Percentiles rank a stretch among this genome's conserved stretches.
These are phyloP conservation scores for Logfia minima DNA, from an alignment of 129 eudicot species.

Conservation along the genomic window DNA sequence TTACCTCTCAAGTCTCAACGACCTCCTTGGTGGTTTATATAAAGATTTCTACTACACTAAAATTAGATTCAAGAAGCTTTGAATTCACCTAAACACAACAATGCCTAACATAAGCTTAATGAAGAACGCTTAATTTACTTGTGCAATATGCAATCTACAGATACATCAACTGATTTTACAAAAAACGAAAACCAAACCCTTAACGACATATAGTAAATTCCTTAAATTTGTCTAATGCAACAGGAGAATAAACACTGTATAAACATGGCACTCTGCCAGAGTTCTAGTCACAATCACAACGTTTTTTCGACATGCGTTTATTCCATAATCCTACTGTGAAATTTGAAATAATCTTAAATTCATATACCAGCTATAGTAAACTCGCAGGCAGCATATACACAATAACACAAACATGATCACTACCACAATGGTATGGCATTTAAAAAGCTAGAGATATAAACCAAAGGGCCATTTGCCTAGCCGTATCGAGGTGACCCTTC, in stretches of 20 bases:
- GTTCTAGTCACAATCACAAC: no score
- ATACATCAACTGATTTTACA: background rate
- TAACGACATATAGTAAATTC: background rate
- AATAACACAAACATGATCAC: no score
- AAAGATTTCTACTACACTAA: no score
- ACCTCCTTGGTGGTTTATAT: background rate
- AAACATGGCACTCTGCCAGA: no score
- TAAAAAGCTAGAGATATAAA: background rate
- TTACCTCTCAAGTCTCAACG: background rate
- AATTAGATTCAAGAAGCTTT: background rate
- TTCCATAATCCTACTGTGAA: background rate
- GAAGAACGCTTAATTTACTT: background rate
- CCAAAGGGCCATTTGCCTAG: no score
- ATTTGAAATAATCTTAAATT: background rate
- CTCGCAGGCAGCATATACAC: background rate
- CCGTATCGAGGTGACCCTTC: no score
- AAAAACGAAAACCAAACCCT: background rate
- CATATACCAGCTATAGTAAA: background rate
- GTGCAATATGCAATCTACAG: background rate
- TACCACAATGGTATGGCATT: background rate
- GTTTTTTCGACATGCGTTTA: background rate
- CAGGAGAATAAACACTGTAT: background rate
- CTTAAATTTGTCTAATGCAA: background rate
- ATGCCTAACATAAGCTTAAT: no score
- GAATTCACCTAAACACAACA: no score